These are phyloP conservation scores for Cladophialophora exuberans DNA, from an alignment of 2,329 filamentous ascomycete species.

Conservation along the genomic window DNA sequence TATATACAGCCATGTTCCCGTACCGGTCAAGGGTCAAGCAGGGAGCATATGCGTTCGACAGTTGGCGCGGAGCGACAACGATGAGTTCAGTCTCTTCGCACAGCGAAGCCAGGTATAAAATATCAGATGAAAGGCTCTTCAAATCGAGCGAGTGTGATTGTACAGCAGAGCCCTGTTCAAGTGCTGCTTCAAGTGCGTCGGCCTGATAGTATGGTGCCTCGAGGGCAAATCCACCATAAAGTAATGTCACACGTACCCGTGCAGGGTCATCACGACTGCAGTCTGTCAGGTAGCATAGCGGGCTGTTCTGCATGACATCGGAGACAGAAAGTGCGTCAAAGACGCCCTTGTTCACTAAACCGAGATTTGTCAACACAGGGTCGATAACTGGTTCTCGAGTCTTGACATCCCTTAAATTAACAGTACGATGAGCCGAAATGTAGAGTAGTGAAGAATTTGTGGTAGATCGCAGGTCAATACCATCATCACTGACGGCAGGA, in stretches of 20 bases:
- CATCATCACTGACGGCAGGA: background rate
- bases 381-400: constrained; percentile 37
- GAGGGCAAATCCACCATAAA: constrained; percentile 33
- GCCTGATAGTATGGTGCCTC: constrained; percentile 35
- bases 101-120: constrained; percentile 37
- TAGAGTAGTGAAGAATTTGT: constrained; percentile 21
- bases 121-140: constrained; percentile 31
- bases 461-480: background rate
- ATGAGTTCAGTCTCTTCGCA: constrained; percentile 39
- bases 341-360: constrained; percentile 36
- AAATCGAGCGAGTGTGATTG: constrained; percentile 21
- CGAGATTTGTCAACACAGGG: constrained; percentile 34
- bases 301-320: constrained; percentile 30
- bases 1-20: constrained; percentile 41
- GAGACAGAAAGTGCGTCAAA: constrained; percentile 34
- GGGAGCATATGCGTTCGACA: constrained; percentile 37
- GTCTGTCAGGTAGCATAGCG: constrained; percentile 8
- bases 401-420: constrained; percentile 37
- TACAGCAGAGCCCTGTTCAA: background rate
- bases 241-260: constrained; percentile 20
- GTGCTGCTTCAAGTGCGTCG: background rate
- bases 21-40: constrained; percentile 41
- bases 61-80: constrained; percentile 36
- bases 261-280: constrained; percentile 9
- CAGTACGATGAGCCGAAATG: constrained; percentile 32